Evolutionary conservation across 441 rosid species (phyloP).

Genomic region (Pelargonium exstipulatum): DNA sequence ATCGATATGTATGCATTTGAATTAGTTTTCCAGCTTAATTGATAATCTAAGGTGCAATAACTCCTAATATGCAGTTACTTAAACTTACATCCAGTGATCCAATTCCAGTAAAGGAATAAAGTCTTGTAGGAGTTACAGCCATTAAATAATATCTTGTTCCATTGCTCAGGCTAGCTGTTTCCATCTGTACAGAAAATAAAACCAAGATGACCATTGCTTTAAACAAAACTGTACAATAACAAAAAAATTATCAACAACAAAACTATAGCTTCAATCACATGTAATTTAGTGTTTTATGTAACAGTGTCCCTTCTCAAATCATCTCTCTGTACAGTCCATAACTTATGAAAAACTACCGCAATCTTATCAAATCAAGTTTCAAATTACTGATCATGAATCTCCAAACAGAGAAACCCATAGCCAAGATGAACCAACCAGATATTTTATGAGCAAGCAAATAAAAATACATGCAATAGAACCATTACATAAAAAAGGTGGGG

Average conservation of each 20-base stretch:
- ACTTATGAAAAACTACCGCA: not conserved
- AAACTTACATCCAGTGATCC: constrained; percentile 79
- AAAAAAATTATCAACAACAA: constrained; percentile 4
- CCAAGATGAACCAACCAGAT: not conserved
- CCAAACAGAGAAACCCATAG: not conserved
- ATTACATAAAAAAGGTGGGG: not conserved
- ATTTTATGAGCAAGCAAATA: not conserved
- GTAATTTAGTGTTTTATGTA: constrained; percentile 9
- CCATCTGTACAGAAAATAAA: constrained; percentile 56
- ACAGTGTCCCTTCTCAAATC: constrained; percentile 5
- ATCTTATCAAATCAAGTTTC: not conserved
- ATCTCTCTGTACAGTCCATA: constrained; percentile 9
- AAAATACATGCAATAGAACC: not conserved
- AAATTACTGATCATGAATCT: not conserved
- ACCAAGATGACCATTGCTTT: constrained; percentile 4
- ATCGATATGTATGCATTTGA: not conserved
- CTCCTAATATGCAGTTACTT: constrained; percentile 3
- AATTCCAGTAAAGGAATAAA: constrained; percentile 93
- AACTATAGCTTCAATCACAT: constrained; percentile 11
- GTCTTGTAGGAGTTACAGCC: constrained; percentile 98
- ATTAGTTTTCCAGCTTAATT: not conserved
- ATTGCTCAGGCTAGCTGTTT: constrained; percentile 60
- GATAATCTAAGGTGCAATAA: not conserved
- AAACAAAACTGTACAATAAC: not conserved
- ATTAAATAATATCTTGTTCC: constrained; percentile 94